phyloP scores from a whole-genome alignment of 169 alveolate species.

The Eimeria necatrix region DNA sequence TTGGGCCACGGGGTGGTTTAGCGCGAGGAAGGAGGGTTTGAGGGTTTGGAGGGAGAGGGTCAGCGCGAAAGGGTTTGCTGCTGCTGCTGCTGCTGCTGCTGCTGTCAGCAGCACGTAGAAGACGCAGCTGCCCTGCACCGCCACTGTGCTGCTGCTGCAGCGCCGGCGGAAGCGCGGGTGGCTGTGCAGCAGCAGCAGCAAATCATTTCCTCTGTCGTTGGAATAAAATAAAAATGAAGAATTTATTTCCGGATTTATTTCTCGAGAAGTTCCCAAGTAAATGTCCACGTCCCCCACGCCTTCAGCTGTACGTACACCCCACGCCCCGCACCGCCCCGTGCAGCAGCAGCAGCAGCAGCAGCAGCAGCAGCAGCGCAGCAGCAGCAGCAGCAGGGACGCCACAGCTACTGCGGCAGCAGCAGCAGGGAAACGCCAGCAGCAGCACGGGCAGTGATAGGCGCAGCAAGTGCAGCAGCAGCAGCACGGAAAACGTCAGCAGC shows the following conservation, averaged over 20 bases:
- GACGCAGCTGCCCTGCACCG: neutral
- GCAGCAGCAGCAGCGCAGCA: conserved; percentile 4
- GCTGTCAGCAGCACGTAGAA: neutral
- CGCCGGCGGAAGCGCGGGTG: neutral
- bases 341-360: neutral
- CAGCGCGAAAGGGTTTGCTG: neutral
- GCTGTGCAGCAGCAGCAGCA: neutral
- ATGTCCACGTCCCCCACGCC: conserved; percentile 71
- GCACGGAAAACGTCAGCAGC: too few species aligned
- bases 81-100: too few species aligned
- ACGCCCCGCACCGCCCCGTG: neutral
- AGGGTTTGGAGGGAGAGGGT: neutral
- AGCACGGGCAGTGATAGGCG: too few species aligned
- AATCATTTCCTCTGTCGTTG: neutral
- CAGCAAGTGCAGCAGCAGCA: too few species aligned
- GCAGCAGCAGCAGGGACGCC: too few species aligned
- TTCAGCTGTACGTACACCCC: conserved; percentile 14
- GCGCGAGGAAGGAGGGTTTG: neutral
- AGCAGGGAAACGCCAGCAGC: too few species aligned
- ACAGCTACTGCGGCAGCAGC: too few species aligned
- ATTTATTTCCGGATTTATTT: neutral
- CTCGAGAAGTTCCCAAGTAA: conserved; percentile 17
- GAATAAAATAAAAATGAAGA: neutral
- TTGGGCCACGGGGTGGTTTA: neutral
- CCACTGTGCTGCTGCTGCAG: neutral